phyloP scores from a whole-genome alignment of 257 asterid genomes.

The Nicotiana obtusifolia region DNA sequence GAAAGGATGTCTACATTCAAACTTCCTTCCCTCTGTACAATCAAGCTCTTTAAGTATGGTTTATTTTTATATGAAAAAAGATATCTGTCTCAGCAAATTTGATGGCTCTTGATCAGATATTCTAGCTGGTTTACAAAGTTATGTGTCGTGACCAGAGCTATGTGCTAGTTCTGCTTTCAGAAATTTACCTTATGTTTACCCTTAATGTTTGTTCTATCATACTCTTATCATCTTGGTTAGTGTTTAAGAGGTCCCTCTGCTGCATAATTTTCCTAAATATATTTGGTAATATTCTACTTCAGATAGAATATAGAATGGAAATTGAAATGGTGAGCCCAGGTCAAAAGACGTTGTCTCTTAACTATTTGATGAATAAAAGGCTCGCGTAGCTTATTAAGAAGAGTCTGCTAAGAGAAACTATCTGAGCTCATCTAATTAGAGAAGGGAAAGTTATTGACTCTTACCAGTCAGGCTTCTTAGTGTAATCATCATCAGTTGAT shows the following conservation, averaged over 20 bases:
- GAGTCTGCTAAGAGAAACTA: neutral
- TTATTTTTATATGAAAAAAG: neutral
- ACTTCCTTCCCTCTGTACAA: neutral
- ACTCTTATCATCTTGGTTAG: neutral
- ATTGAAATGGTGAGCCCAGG: neutral
- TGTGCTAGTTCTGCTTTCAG: neutral
- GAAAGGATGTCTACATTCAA: neutral
- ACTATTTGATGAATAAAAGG: neutral
- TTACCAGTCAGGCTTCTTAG: neutral
- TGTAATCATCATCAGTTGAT: neutral
- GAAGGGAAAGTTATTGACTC: neutral
- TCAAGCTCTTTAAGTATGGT: neutral
- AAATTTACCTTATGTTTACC: neutral
- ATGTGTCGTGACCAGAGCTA: neutral
- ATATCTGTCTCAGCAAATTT: neutral
- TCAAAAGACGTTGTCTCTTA: neutral
- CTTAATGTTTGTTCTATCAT: neutral
- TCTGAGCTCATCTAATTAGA: neutral
- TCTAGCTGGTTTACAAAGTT: neutral
- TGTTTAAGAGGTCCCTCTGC: neutral
- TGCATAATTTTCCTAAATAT: neutral
- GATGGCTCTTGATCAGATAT: neutral
- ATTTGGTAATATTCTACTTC: neutral
- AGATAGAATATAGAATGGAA: neutral
- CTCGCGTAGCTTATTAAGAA: neutral